Evolutionary conservation across 805 yeast species (phyloP).

Genomic region (Candida sphagnicola): DNA sequence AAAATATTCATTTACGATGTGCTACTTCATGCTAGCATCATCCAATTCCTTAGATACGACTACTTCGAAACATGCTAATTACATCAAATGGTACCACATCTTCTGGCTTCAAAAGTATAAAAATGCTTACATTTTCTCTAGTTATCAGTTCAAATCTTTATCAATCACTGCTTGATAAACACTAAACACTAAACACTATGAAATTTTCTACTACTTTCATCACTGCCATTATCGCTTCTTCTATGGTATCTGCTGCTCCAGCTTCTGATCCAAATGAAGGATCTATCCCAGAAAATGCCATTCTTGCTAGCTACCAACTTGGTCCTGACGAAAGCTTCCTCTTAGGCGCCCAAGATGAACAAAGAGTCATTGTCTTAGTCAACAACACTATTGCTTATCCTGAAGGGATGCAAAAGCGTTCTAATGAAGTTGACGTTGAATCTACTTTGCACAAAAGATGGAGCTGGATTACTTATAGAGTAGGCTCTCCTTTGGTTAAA

Average conservation of each 20-base stretch:
- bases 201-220: slow-evolving; percentile 1
- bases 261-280: not conserved
- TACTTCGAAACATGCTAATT: too few relatives aligned
- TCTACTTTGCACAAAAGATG: slow-evolving; percentile 1
- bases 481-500: slow-evolving; percentile 3
- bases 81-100: too few relatives aligned
- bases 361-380: not conserved
- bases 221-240: not conserved
- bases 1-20: too few relatives aligned
- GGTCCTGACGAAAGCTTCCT: not conserved
- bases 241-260: not conserved
- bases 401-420: not conserved
- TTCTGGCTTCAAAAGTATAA: not conserved
- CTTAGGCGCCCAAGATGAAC: not conserved
- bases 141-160: not conserved
- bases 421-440: not conserved
- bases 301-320: slow-evolving; percentile 1
- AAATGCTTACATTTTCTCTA: not conserved
- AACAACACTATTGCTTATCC: slow-evolving; percentile 1
- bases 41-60: too few relatives aligned
- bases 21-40: too few relatives aligned
- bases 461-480: slow-evolving; percentile 3
- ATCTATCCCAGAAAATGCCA: not conserved
- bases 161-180: not conserved
- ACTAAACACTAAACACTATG: slow-evolving; percentile 1